These are phyloP conservation scores for Dipteronia sinensis DNA, from an alignment of 345 rosid genomes.

Conservation along the genomic window DNA sequence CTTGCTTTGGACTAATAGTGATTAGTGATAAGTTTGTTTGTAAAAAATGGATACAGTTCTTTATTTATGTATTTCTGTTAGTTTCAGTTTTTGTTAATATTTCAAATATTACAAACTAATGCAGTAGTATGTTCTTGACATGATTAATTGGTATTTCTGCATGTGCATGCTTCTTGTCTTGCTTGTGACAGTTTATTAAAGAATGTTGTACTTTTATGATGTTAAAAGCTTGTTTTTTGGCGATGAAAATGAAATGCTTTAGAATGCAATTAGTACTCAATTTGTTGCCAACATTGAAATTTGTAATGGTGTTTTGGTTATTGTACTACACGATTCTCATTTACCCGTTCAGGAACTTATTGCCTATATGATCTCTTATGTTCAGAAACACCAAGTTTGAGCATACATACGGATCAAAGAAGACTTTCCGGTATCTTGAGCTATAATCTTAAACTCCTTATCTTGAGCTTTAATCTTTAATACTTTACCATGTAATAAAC, in stretches of 20 bases:
- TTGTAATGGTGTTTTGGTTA: not conserved
- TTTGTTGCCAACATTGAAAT: not conserved
- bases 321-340: slow-evolving; percentile 11
- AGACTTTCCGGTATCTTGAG: slow-evolving; percentile 50
- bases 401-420: slow-evolving; percentile 29
- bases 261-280: not conserved
- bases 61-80: too few relatives aligned
- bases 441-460: slow-evolving; percentile 17
- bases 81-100: too few relatives aligned
- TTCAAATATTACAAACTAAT: too few relatives aligned
- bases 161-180: too few relatives aligned
- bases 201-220: too few relatives aligned
- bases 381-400: slow-evolving; percentile 42
- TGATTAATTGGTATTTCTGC: too few relatives aligned
- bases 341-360: slow-evolving; percentile 46
- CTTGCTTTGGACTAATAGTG: too few relatives aligned
- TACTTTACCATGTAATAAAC: not conserved
- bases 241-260: not conserved
- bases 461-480: not conserved
- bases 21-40: too few relatives aligned
- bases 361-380: slow-evolving; percentile 61
- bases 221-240: too few relatives aligned
- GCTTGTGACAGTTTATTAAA: too few relatives aligned
- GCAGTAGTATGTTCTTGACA: too few relatives aligned
- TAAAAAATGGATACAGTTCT: too few relatives aligned